These are phyloP conservation scores for Fusarium sp. DNA, from an alignment of 2,329 filamentous ascomycete species.

Conservation along the genomic window DNA sequence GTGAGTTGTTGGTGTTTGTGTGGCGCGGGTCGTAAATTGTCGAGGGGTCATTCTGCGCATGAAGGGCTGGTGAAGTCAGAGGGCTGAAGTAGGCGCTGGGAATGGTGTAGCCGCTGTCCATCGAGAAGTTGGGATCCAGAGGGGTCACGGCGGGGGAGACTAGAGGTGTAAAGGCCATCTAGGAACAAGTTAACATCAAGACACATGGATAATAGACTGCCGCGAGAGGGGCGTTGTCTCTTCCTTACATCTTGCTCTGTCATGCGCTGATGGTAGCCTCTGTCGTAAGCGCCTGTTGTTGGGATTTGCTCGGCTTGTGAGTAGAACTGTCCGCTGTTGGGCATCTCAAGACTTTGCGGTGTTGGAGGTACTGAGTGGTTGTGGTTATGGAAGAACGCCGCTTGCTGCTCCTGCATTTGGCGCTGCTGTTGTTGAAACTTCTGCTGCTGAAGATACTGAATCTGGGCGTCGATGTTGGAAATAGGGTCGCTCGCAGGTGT, in stretches of 20 bases:
- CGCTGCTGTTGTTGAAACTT: slow-evolving; percentile 71
- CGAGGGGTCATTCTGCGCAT: slow-evolving; percentile 60
- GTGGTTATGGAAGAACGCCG: slow-evolving; percentile 65
- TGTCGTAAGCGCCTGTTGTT: slow-evolving; percentile 73
- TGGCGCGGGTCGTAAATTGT: slow-evolving; percentile 45
- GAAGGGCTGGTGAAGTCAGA: slow-evolving; percentile 82
- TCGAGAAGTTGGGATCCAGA: slow-evolving; percentile 76
- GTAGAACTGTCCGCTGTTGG: slow-evolving; percentile 69
- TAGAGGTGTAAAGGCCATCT: slow-evolving; percentile 83
- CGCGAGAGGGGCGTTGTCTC: background rate
- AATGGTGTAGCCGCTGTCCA: slow-evolving; percentile 70
- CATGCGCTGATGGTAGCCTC: slow-evolving; percentile 71
- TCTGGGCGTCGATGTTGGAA: slow-evolving; percentile 72
- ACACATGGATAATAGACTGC: background rate
- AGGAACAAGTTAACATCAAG: slow-evolving; percentile 35
- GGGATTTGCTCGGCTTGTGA: slow-evolving; percentile 64
- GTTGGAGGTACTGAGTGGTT: slow-evolving; percentile 79
- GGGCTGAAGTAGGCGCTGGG: slow-evolving; percentile 85
- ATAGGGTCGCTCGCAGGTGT: slow-evolving; percentile 64
- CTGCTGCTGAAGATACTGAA: slow-evolving; percentile 74
- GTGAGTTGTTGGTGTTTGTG: slow-evolving; percentile 62
- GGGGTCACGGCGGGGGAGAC: slow-evolving; percentile 88
- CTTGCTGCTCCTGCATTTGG: slow-evolving; percentile 68
- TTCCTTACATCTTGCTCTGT: slow-evolving; percentile 74
- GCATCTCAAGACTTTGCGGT: slow-evolving; percentile 83